A percentile compares a stretch with the other conserved stretches of the same genome.
These are phyloP conservation scores for Tetraselmis chui DNA, from an alignment of 139 green algal species.

Conservation along the genomic window DNA sequence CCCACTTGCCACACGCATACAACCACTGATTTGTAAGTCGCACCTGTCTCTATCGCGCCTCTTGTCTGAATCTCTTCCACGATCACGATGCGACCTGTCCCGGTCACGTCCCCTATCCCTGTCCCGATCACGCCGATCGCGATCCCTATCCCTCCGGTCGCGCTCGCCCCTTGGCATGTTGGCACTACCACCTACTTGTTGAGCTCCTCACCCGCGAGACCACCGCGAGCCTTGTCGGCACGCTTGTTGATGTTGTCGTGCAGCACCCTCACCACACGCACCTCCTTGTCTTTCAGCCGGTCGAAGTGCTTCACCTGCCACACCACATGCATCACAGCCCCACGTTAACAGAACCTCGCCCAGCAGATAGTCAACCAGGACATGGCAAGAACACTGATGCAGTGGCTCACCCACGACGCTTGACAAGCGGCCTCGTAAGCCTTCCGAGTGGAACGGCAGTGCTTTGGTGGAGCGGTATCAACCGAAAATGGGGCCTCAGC, in stretches of 20 bases:
- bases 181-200: background rate
- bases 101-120: background rate
- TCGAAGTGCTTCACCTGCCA: constrained; percentile 75
- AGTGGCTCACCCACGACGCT: background rate
- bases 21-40: no score
- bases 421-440: background rate
- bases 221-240: background rate
- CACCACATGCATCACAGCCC: no score
- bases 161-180: background rate
- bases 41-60: no score
- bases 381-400: no score
- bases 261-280: constrained; percentile 34
- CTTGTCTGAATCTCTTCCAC: no score
- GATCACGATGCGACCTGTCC: background rate
- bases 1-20: no score
- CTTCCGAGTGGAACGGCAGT: background rate
- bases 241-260: constrained; percentile 33
- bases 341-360: no score
- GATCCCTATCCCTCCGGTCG: no score
- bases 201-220: background rate
- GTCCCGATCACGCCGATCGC: background rate
- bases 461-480: background rate
- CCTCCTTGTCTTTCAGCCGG: constrained; percentile 42
- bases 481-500: background rate
- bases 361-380: no score